These are phyloP conservation scores for Limnanthes douglasii DNA, from an alignment of 345 rosid species.

Conservation along the genomic window DNA sequence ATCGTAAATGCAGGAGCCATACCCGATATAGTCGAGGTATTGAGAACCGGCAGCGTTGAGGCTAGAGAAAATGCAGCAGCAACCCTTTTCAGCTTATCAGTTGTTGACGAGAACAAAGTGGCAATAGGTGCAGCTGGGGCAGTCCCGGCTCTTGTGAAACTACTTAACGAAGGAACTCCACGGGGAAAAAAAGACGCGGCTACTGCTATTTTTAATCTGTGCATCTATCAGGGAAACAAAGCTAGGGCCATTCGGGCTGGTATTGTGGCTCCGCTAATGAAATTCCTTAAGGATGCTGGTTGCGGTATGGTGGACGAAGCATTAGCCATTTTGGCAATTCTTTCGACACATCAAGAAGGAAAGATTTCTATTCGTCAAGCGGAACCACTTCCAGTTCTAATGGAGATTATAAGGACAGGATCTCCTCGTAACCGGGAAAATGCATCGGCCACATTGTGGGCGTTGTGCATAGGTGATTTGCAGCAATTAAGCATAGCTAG, in stretches of 20 bases:
- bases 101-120: slow-evolving; percentile 92
- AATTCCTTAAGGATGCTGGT: slow-evolving; percentile 72
- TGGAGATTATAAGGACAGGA: slow-evolving; percentile 75
- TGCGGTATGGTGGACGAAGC: slow-evolving; percentile 97
- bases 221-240: slow-evolving; percentile 93
- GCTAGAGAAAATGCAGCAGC: slow-evolving; percentile 99
- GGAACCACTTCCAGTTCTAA: slow-evolving; percentile 49
- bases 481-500: slow-evolving; percentile 52
- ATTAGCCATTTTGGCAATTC: slow-evolving; percentile 81
- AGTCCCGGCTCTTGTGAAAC: slow-evolving; percentile 69
- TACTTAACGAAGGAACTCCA: slow-evolving; percentile 81
- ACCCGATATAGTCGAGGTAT: slow-evolving; percentile 80
- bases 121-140: slow-evolving; percentile 96
- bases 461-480: slow-evolving; percentile 46
- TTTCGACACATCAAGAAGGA: slow-evolving; percentile 85
- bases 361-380: slow-evolving; percentile 63
- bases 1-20: slow-evolving; percentile 95
- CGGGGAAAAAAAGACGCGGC: slow-evolving; percentile 97
- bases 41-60: slow-evolving; percentile 87
- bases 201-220: slow-evolving; percentile 87
- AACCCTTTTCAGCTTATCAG: slow-evolving; percentile 89
- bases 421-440: slow-evolving; percentile 93
- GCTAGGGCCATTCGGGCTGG: slow-evolving; percentile 94
- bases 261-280: slow-evolving; percentile 58
- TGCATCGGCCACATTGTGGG: slow-evolving; percentile 76